Percentiles rank a stretch among this genome's conserved stretches.
These are phyloP conservation scores for Nemophila menziesii DNA, from an alignment of 257 asterid species.

Conservation along the genomic window DNA sequence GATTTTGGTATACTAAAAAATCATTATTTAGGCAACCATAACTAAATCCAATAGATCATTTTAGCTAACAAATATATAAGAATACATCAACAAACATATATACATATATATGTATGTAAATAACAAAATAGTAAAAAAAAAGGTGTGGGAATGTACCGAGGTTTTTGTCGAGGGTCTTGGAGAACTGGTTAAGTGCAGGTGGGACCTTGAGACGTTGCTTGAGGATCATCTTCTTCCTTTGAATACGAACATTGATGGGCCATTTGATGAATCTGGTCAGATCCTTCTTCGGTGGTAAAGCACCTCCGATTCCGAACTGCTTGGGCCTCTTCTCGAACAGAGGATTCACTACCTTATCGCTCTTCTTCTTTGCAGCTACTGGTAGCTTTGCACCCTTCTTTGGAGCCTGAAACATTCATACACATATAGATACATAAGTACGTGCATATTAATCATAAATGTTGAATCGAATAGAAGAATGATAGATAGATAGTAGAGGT, in stretches of 20 bases:
- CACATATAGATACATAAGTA: background rate
- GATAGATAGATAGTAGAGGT: background rate
- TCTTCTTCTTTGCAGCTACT: constrained; percentile 16
- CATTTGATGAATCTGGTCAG: constrained; percentile 26
- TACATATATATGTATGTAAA: no score
- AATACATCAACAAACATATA: no score
- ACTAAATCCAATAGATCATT: no score
- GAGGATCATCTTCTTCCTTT: constrained; percentile 33
- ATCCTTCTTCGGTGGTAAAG: constrained; percentile 32
- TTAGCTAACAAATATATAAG: no score
- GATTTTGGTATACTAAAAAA: no score
- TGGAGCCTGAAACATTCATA: constrained; percentile 10
- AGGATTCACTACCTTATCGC: constrained; percentile 31
- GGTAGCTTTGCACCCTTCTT: constrained; percentile 15
- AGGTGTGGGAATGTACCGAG: constrained; percentile 17
- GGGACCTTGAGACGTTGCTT: constrained; percentile 39
- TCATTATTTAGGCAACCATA: no score
- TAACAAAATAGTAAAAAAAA: background rate
- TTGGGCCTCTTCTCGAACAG: constrained; percentile 31
- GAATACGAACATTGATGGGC: constrained; percentile 23
- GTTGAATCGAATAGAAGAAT: background rate
- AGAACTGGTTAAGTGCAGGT: constrained; percentile 35
- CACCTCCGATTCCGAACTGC: constrained; percentile 38
- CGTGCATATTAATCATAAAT: no score
- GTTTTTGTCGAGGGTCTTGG: constrained; percentile 36